Conservation (phyloP, 495 filamentous ascomycete species). For the Hypoxylon rickii region DNA sequence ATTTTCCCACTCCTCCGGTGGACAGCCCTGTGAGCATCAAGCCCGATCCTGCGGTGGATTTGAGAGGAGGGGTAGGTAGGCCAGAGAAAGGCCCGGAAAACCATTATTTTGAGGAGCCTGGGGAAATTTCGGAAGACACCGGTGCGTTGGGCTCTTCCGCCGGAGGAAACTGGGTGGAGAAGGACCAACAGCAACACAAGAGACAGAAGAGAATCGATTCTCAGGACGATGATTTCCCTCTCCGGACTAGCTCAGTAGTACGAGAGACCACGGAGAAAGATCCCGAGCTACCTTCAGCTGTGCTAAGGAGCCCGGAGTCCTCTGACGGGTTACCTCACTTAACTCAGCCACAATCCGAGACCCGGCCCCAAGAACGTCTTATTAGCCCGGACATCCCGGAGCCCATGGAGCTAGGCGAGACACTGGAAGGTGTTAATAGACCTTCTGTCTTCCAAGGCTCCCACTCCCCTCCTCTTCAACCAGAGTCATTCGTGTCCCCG, state of each 20-base stretch:
- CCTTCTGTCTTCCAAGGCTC: slow-evolving; percentile 29
- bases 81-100: slow-evolving; percentile 5
- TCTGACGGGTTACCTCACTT: slow-evolving; percentile 38
- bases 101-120: slow-evolving; percentile 34
- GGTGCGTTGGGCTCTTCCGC: slow-evolving; percentile 1
- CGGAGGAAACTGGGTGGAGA: slow-evolving; percentile 1
- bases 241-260: slow-evolving; percentile 30
- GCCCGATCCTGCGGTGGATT: slow-evolving; percentile 20
- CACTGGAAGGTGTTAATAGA: slow-evolving; percentile 21
- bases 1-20: slow-evolving; percentile 22
- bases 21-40: slow-evolving; percentile 23
- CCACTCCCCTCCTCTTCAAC: slow-evolving; percentile 36
- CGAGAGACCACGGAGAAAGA: slow-evolving; percentile 37
- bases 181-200: slow-evolving; percentile 30
- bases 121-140: slow-evolving; percentile 28
- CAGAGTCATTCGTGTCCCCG: slow-evolving; percentile 41
- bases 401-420: slow-evolving; percentile 36
- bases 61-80: slow-evolving; percentile 1
- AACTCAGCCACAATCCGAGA: slow-evolving; percentile 39
- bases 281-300: slow-evolving; percentile 38
- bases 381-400: slow-evolving; percentile 42
- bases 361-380: slow-evolving; percentile 36
- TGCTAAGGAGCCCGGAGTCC: slow-evolving; percentile 30
- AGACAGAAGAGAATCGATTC: slow-evolving; percentile 32
- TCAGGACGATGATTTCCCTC: slow-evolving; percentile 29